Evolutionary conservation across 495 filamentous ascomycete species (phyloP), one percentile per base, ranked within the genome.

Genomic region (Lichina pygmaea): DNA sequence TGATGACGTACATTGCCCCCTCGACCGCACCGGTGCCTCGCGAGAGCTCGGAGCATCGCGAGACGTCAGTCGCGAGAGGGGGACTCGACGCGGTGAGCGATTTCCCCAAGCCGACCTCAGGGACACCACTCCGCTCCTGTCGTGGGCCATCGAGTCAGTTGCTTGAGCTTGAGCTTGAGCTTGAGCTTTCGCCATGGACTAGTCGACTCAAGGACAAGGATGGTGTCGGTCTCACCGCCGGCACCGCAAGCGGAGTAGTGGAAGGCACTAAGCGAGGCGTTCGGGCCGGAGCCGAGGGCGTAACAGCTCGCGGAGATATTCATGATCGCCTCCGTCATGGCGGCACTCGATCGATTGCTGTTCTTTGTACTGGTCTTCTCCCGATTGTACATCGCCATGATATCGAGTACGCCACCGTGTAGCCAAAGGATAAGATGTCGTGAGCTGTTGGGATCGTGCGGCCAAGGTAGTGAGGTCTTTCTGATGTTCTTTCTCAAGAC

Each of bases 1-100:
- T 80, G 69, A 94, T 92, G 66, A 73, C 75, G 63, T 82, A 73
- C 77, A 78, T 71, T 73, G 85, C 85, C 80, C 82, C 85, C 78
- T 75, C 77, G 70, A 63, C 57, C 67, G 59, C 64, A 72, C 64
- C 60, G 66, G 68, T 24, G 24, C 24, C 24, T 24, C 24, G 24
- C 24, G 24, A 24, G 24, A 24, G 24, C 56, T 24, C 24, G 24
- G 24, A 24, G 24, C 24, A 4, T 24, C 24, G 24, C 24, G 24
- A 24, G 24, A 64, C 60, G 48, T 67, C 71, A 57, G 71, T 70
- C 59, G 74, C 73, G 62, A 78, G 73, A 70, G 78, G 78, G 80
- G 81, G 81, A 68, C 81, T 84, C 77, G 66, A 66, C 50, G 73
- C 71, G 56, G 75, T 73, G 57, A 73, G 73, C 66, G 80, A 77